phyloP scores from a whole-genome alignment of 169 alveolate species.

The Plasmodium relictum region DNA sequence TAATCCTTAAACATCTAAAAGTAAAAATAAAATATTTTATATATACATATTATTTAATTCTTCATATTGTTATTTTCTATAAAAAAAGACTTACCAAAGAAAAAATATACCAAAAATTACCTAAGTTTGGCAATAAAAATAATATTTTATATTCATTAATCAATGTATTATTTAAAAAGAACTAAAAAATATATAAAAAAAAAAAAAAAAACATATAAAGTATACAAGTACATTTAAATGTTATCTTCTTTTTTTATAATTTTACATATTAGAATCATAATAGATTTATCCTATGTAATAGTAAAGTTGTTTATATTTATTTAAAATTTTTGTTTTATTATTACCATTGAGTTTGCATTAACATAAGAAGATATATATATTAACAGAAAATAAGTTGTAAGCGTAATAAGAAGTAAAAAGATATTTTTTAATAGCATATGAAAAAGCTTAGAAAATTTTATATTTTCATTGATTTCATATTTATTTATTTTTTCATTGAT shows the following conservation, averaged over 20 bases:
- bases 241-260: neutral
- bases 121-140: constrained; percentile 43
- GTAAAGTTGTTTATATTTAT: neutral
- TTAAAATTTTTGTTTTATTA: neutral
- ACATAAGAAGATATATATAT: constrained; percentile 13
- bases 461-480: constrained; percentile 14
- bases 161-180: constrained; percentile 54
- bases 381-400: constrained; percentile 19
- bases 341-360: constrained; percentile 23
- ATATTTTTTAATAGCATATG: constrained; percentile 23
- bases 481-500: neutral
- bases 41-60: neutral
- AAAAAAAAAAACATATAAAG: neutral
- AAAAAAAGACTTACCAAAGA: constrained; percentile 33
- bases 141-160: constrained; percentile 60
- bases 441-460: constrained; percentile 9
- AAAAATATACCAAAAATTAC: constrained; percentile 68
- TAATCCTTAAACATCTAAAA: constrained; percentile 53
- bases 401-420: constrained; percentile 16
- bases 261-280: neutral
- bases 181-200: constrained; percentile 11
- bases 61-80: neutral
- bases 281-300: neutral
- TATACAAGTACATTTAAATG: neutral
- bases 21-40: neutral